Conservation (phyloP, 352 stramenopile genomes). For the Aphanomyces stellatus region DNA sequence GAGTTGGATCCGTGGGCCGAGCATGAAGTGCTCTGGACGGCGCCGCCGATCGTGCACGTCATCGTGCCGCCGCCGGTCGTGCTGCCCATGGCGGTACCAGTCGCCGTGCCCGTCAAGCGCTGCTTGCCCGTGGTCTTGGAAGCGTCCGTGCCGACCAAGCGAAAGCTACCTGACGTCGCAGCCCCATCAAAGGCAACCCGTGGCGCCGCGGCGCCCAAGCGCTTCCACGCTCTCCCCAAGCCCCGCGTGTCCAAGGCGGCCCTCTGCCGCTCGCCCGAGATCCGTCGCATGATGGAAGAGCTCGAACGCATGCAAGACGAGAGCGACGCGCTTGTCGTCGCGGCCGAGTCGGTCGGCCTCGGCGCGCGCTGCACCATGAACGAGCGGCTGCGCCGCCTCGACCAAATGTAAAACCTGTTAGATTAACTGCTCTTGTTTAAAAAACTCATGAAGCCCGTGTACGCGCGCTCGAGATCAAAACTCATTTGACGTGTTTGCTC, state of each 20-base stretch:
- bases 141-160: not conserved
- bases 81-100: not conserved
- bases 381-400: slow-evolving; percentile 12
- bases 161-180: not conserved
- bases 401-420: not conserved
- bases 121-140: not conserved
- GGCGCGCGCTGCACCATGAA: slow-evolving; percentile 17
- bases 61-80: not conserved
- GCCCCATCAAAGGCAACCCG: not conserved
- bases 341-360: not conserved
- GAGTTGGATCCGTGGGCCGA: not conserved
- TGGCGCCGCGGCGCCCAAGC: not conserved
- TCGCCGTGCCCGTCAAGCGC: not conserved
- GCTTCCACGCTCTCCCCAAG: not conserved
- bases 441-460: slow-evolving; percentile 92
- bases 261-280: not conserved
- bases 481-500: slow-evolving; percentile 93
- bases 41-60: not conserved
- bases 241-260: not conserved
- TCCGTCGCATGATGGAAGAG: slow-evolving; percentile 27
- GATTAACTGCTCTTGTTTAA: slow-evolving; percentile 53
- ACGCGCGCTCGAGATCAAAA: slow-evolving; percentile 93
- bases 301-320: slow-evolving; percentile 28
- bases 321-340: slow-evolving; percentile 21
- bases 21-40: not conserved